These are phyloP conservation scores for Penicillium riverlandense DNA, from an alignment of 495 filamentous ascomycete species.

Conservation along the genomic window DNA sequence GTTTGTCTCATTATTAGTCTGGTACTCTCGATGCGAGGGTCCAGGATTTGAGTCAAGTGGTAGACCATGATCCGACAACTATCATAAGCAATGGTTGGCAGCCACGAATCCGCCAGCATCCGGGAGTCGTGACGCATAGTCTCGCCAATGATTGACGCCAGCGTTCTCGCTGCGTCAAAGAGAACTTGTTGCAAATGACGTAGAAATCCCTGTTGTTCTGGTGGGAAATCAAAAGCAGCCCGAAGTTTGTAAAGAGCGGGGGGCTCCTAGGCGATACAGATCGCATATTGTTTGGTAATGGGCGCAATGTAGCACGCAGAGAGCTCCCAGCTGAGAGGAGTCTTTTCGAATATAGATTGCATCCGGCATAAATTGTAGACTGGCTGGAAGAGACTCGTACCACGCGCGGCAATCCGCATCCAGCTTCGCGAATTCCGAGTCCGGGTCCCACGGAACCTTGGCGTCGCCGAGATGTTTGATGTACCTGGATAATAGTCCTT, in stretches of 20 bases:
- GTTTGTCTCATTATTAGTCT: slow-evolving; percentile 13
- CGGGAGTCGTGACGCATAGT: slow-evolving; percentile 15
- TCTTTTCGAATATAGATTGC: slow-evolving; percentile 27
- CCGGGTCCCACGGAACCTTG: slow-evolving; percentile 20
- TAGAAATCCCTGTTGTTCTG: slow-evolving; percentile 18
- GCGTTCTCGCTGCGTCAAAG: slow-evolving; percentile 17
- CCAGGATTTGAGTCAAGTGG: slow-evolving; percentile 24
- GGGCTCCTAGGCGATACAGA: slow-evolving; percentile 23
- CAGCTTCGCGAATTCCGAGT: slow-evolving; percentile 20
- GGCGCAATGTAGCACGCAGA: slow-evolving; percentile 22
- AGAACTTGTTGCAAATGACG: slow-evolving; percentile 15
- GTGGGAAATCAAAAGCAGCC: slow-evolving; percentile 23
- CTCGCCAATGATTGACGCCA: slow-evolving; percentile 23
- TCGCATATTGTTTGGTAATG: slow-evolving; percentile 27
- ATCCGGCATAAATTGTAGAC: slow-evolving; percentile 17
- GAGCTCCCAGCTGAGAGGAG: slow-evolving; percentile 21
- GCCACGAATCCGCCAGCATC: slow-evolving; percentile 25
- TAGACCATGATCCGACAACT: slow-evolving; percentile 28
- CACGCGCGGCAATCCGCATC: slow-evolving; percentile 19
- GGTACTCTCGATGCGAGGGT: slow-evolving; percentile 14
- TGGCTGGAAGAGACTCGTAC: slow-evolving; percentile 22
- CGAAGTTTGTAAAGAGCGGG: slow-evolving; percentile 25
- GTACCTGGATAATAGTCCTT: slow-evolving; percentile 5
- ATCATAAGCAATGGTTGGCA: slow-evolving; percentile 27
- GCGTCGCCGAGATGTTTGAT: slow-evolving; percentile 25